phyloP scores from a whole-genome alignment of 768 basidiomycete genomes.

The Boletus sp. region DNA sequence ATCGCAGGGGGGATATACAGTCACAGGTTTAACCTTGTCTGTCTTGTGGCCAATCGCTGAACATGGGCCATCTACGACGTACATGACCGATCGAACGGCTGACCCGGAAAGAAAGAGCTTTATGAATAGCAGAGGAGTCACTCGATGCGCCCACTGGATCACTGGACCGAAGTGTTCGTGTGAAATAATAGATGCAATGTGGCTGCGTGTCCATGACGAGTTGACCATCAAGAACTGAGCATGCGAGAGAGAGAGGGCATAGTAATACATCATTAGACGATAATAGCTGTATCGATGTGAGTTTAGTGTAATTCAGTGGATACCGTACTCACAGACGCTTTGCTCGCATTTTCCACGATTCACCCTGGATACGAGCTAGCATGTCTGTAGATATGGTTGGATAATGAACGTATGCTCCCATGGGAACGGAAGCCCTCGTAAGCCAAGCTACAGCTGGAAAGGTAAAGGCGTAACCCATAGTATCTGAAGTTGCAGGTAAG shows the following conservation, averaged over 20 bases:
- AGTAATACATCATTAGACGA: constrained; percentile 80
- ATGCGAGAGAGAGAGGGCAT: constrained; percentile 68
- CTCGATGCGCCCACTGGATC: constrained; percentile 44
- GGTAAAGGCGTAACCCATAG: constrained; percentile 97
- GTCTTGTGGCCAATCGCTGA: background rate
- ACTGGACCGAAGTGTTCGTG: constrained; percentile 46
- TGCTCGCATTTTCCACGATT: constrained; percentile 24
- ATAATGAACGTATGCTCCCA: constrained; percentile 94
- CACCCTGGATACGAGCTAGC: constrained; percentile 67
- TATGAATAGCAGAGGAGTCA: constrained; percentile 42
- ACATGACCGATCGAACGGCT: background rate
- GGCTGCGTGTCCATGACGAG: constrained; percentile 90
- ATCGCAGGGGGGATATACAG: constrained; percentile 93
- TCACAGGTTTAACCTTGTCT: constrained; percentile 25
- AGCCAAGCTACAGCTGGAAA: constrained; percentile 73
- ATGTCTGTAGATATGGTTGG: constrained; percentile 95
- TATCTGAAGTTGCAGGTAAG: constrained; percentile 51
- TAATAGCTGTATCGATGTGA: constrained; percentile 65
- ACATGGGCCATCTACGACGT: background rate
- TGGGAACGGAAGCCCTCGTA: constrained; percentile 51
- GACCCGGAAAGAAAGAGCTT: constrained; percentile 24
- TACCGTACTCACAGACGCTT: constrained; percentile 27
- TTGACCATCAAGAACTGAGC: constrained; percentile 89
- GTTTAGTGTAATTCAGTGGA: background rate
- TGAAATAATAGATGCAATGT: constrained; percentile 72